Evolutionary conservation across 73 alveolate genomes (phyloP), one percentile per base, ranked within the genome.

Genomic region (Urostyla sp.): DNA sequence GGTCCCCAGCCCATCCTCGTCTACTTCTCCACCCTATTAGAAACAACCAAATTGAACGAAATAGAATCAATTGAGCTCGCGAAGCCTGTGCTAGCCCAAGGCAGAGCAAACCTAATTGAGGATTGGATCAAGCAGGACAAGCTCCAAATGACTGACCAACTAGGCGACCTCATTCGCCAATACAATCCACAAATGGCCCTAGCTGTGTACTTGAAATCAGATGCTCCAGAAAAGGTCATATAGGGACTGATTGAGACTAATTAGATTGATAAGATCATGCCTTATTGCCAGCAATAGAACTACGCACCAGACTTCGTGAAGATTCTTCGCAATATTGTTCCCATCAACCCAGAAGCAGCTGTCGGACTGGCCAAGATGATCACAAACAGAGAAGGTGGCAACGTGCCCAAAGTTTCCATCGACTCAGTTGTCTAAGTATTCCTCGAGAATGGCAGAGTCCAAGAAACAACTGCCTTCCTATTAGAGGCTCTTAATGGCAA

Each of bases 401-500:
- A 86, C 85, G 83, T 84, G 76, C 91, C 88, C 90, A 95, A 84
- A 4, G 90, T 87, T 28, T 72, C 85, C 49, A 75, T 89, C 74
- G 95, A 94, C 67, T 93, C 82, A 80, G 98, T 94, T 48, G 96
- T 91, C 56, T 91, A 91, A 46, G 92, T 96, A 72, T 92, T 96
- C 97, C 89, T 90, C 82, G 94, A 92, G 45, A 67, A 74, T 75
- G 91, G 94, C 59, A 90, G 94, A 90, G 82, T 97, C 23, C 95
- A 96, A 84, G 99, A 96, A 78, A 87, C 93, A 63, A 97, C 99
- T 67, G 98, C 99, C 30, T 97, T 95, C 91, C 81, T 97, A 77
- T 93, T 97, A 15, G 99, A 97, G 75, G 95, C 95, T 61, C 88
- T 97, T 60, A 92, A 85, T 60, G 88, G 94, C 31, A 95, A 97